Conservation (phyloP, 2,329 filamentous ascomycete species). For the Xylaria sp. region DNA sequence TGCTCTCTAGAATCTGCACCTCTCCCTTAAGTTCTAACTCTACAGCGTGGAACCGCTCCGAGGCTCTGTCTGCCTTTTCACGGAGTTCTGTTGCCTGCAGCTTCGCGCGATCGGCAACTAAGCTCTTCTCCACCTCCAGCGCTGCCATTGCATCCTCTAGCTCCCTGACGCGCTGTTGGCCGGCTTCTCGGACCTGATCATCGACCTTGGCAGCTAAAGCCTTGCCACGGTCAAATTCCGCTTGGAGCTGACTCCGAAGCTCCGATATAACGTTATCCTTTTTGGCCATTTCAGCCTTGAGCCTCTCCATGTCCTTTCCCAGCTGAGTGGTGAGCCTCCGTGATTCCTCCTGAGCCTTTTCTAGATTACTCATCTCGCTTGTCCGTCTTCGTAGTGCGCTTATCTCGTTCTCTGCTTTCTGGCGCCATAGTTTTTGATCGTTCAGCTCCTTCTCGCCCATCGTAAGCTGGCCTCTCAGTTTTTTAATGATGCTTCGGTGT, state of each 20-base stretch:
- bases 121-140: constrained; percentile 77
- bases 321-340: constrained; percentile 33
- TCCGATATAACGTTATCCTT: constrained; percentile 68
- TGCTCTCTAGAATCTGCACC: constrained; percentile 76
- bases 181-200: constrained; percentile 68
- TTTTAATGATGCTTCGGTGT: constrained; percentile 80
- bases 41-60: constrained; percentile 67
- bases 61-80: constrained; percentile 72
- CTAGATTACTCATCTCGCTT: constrained; percentile 53
- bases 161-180: constrained; percentile 55
- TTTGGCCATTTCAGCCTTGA: constrained; percentile 65
- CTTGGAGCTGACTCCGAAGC: constrained; percentile 69
- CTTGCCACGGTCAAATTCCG: constrained; percentile 68
- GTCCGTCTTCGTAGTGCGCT: constrained; percentile 50
- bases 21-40: constrained; percentile 84
- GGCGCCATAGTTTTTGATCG: constrained; percentile 61
- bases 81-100: constrained; percentile 71
- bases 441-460: constrained; percentile 67
- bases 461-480: constrained; percentile 67
- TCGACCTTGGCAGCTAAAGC: constrained; percentile 67
- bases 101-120: constrained; percentile 67
- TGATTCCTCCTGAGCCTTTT: constrained; percentile 55
- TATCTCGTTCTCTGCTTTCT: constrained; percentile 59
- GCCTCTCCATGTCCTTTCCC: constrained; percentile 51
- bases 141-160: constrained; percentile 63